Base-by-base conservation (phyloP, 2,329 filamentous ascomycete species). In the Beauveria sp. region DNA sequence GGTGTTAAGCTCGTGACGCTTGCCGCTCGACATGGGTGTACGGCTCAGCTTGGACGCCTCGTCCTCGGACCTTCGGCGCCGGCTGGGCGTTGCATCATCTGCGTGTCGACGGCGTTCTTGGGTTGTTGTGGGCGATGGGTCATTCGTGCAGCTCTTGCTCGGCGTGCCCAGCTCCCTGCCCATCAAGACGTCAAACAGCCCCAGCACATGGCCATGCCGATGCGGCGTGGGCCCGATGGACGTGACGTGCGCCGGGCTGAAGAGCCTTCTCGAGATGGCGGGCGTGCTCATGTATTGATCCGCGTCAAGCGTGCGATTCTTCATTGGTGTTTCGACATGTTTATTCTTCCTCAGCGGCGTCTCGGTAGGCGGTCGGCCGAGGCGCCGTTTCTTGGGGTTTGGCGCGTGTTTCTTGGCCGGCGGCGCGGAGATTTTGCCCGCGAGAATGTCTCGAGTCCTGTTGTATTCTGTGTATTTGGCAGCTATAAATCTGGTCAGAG, bases 201-300 rank as follows among this genome's bases (percentile, higher is more conserved):
- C 89, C 2, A 95, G 79, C 1, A 92, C 87, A 22, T 84, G 84
- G 31, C 90, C 90, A 71, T 93, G 88, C 64, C 86, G 85, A 69
- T 93, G 90, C 3, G 90, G 90, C 14, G 90, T 95, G 1, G 90
- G 90, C 2, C 89, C 89, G 64, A 95, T 83, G 1, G 80, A 83
- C 5, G 83, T 85, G 2, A 84, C 83, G 12, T 80, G 77, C 0
- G 74, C 74, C 1, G 85, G 83, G 62, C 83, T 85, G 69, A 88
- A 88, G 6, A 88, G 76, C 62, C 80, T 84, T 34, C 84, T 78
- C 43, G 80, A 77, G 49, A 80, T 76, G 1, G 81, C 81, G 1
- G 86, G 85, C 1, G 85, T 86, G 49, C 77, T 76, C 68, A 79
- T 78, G 55, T 79, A 73, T 45, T 80, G 78, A 24, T 76, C 69